phyloP scores from a whole-genome alignment of 305 asterid species.

The Solanum chacoense region DNA sequence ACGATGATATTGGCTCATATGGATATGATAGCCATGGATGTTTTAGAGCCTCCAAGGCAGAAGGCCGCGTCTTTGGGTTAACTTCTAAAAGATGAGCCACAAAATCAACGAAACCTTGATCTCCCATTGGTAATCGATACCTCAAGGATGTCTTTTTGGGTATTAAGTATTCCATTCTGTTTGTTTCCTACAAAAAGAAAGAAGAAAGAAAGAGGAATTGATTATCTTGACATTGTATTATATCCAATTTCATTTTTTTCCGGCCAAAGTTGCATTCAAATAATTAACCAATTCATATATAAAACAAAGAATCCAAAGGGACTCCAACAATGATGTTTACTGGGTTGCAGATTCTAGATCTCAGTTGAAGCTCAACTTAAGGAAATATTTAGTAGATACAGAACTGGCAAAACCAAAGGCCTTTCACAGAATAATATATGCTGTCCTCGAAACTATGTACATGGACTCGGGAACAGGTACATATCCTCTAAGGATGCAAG shows the following conservation, averaged over 20 bases:
- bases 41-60: slow-evolving; percentile 87
- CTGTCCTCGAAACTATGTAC: not conserved
- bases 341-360: not conserved
- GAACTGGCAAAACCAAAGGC: not conserved
- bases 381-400: not conserved
- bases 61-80: slow-evolving; percentile 76
- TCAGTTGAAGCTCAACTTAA: not conserved
- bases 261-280: not conserved
- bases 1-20: slow-evolving; percentile 89
- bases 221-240: not conserved
- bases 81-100: slow-evolving; percentile 79
- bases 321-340: not conserved
- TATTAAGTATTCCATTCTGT: slow-evolving; percentile 79
- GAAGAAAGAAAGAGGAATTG: not conserved
- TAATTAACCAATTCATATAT: not conserved
- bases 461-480: not conserved
- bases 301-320: not conserved
- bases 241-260: not conserved
- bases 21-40: slow-evolving; percentile 97
- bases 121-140: slow-evolving; percentile 95
- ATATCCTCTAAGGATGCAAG: not conserved
- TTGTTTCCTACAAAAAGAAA: slow-evolving; percentile 48
- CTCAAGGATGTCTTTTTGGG: slow-evolving; percentile 92
- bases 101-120: slow-evolving; percentile 91
- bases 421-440: not conserved